A percentile compares a stretch with the other conserved stretches of the same genome.
Evolutionary conservation across 2,329 filamentous ascomycete genomes (phyloP).

Genomic region (Fusarium solani-melongenae): DNA sequence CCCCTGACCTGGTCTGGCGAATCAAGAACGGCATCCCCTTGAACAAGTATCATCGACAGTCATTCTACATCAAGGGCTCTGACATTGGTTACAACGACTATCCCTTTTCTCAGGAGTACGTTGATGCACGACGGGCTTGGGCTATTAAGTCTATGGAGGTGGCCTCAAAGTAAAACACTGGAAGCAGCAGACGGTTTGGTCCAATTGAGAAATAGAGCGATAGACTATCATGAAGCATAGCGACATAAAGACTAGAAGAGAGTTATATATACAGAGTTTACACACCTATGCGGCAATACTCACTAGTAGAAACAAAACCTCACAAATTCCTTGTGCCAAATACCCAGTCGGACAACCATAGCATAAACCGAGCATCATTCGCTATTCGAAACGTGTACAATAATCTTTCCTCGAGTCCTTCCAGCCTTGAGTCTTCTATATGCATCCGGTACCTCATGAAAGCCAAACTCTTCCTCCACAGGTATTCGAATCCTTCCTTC

Average conservation of each 20-base stretch:
- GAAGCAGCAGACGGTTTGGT: background rate
- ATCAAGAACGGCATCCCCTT: conserved; percentile 38
- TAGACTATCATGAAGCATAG: background rate
- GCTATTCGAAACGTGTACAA: background rate
- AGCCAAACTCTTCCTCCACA: background rate
- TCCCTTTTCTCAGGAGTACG: conserved; percentile 24
- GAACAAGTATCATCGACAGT: conserved; percentile 39
- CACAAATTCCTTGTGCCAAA: background rate
- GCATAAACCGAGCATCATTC: background rate
- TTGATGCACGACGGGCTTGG: conserved; percentile 17
- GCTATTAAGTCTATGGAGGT: conserved; percentile 5
- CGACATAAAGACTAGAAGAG: background rate
- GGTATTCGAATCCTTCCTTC: background rate
- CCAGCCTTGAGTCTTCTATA: background rate
- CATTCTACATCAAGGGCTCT: conserved; percentile 37
- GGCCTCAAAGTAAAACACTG: conserved; percentile 6
- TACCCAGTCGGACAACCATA: background rate
- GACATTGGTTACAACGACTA: conserved; percentile 38
- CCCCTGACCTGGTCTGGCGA: conserved; percentile 45
- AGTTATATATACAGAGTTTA: background rate
- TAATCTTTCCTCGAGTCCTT: background rate
- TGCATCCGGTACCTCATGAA: background rate
- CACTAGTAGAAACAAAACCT: background rate
- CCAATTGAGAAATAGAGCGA: background rate
- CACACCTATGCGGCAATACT: background rate